Base-by-base conservation (phyloP, 441 rosid genomes). In the Melastoma candidum region DNA sequence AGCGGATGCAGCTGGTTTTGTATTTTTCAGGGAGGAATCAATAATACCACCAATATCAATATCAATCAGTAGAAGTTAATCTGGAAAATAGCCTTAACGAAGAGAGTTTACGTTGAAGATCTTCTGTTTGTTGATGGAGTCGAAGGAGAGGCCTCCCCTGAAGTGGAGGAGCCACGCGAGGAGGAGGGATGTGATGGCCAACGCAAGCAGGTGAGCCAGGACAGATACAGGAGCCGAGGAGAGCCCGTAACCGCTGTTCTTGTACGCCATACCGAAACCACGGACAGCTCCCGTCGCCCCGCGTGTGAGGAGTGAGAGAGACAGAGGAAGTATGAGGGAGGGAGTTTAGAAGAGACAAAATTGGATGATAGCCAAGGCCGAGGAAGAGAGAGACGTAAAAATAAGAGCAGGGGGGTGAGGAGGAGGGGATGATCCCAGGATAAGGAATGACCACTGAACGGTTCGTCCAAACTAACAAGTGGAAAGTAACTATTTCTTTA, bases 1-100 rank as follows among this genome's bases (percentile, higher is more conserved):
- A 93, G 81, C 24, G 93, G 93, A 63, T 93, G 99, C 71, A 80
- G 85, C 98, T 93, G 69, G 17, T 32, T 17, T 17, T 17, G 22
- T 17, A 17, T 17, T 17, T 17, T 17, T 17, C 22, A 17, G 22
- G 22, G 22, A 17, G 22, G 22, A 17, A 17, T 17, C 22, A 4
- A 36, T 46, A 2, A 26, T 13, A 9, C 8, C 4, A 6, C 12
- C 13, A n/a, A n/a, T 8, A 25, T 39, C 46, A 7, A 32, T 32
- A 14, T 3, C 32, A 11, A 17, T 17, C 22, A 17, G 22, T 17
- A 17, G 22, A 17, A 17, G 22, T 17, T 17, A 17, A 17, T 57
- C 22, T 9, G 7, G 8, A 12, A 12, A 44, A 51, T 5, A 51
- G 4, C 41, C 2, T 12, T 3, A 12, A 3, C n/a, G 9, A 17